Evolutionary conservation across 2,329 filamentous ascomycete genomes (phyloP).

Genomic region (Pseudocercospora pini-densiflorae): DNA sequence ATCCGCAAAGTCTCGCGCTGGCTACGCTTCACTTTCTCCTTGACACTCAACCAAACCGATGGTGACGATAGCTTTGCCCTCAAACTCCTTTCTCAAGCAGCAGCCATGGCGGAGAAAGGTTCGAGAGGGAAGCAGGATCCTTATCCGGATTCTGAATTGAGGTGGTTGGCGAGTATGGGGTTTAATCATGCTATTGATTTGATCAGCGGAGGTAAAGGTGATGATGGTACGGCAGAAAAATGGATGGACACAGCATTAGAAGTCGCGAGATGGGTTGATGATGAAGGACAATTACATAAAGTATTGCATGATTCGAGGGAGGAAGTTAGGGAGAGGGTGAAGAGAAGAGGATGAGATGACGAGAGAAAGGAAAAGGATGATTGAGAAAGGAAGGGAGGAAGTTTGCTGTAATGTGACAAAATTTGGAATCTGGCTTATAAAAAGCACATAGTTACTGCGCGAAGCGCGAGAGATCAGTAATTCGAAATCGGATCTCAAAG

Average conservation of each 20-base stretch:
- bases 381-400: not conserved
- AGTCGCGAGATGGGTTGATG: conserved; percentile 62
- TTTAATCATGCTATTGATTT: conserved; percentile 75
- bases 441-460: too few species aligned
- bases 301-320: conserved; percentile 44
- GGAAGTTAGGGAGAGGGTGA: conserved; percentile 26
- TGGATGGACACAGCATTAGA: conserved; percentile 69
- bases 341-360: not conserved
- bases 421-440: too few species aligned
- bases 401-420: too few species aligned
- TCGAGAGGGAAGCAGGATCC: conserved; percentile 32
- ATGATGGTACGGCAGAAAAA: conserved; percentile 52
- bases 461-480: too few species aligned
- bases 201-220: conserved; percentile 56
- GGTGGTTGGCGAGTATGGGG: conserved; percentile 72
- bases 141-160: conserved; percentile 71
- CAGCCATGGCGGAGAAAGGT: conserved; percentile 52
- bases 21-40: conserved; percentile 72
- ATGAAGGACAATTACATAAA: conserved; percentile 48
- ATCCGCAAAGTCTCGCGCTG: conserved; percentile 71
- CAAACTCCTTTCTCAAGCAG: conserved; percentile 66
- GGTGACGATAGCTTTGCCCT: conserved; percentile 26
- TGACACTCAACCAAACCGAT: conserved; percentile 54
- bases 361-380: not conserved
- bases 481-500: not conserved